Percentiles rank a stretch among this genome's conserved stretches.
These are phyloP conservation scores for Mycena floridula DNA, from an alignment of 768 basidiomycete genomes.

Conservation along the genomic window DNA sequence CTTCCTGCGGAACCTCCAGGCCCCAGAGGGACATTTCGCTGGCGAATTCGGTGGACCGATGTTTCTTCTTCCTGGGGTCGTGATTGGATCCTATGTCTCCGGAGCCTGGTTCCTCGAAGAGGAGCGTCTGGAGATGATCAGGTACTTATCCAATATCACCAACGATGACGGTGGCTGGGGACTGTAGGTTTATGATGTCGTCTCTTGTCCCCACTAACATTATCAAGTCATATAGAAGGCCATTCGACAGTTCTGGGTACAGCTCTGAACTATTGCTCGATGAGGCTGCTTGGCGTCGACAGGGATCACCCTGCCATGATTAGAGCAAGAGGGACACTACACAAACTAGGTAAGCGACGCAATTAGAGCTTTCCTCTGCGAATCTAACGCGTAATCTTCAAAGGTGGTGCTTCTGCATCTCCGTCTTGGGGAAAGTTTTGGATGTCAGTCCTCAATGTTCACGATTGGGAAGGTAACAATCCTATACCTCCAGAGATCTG, in stretches of 20 bases:
- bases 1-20: slow-evolving; percentile 87
- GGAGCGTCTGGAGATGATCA: slow-evolving; percentile 85
- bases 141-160: slow-evolving; percentile 82
- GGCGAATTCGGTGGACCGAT: slow-evolving; percentile 95
- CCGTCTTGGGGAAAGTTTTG: slow-evolving; percentile 98
- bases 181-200: slow-evolving; percentile 52
- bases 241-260: slow-evolving; percentile 92
- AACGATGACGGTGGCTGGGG: slow-evolving; percentile 91
- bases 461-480: slow-evolving; percentile 94
- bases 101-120: slow-evolving; percentile 73
- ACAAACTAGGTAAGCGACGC: no score
- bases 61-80: slow-evolving; percentile 85
- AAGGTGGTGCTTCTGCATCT: slow-evolving; percentile 71
- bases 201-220: neutral
- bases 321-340: slow-evolving; percentile 75
- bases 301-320: slow-evolving; percentile 81
- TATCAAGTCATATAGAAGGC: slow-evolving; percentile 83
- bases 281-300: slow-evolving; percentile 80
- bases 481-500: slow-evolving; percentile 89
- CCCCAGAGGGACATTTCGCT: slow-evolving; percentile 88
- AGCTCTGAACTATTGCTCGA: slow-evolving; percentile 80
- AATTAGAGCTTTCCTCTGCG: no score
- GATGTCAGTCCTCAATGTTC: slow-evolving; percentile 86
- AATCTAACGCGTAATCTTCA: no score
- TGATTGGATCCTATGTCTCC: slow-evolving; percentile 93